phyloP scores from a whole-genome alignment of 805 yeast species.

The Hermanozyma aechmeae region DNA sequence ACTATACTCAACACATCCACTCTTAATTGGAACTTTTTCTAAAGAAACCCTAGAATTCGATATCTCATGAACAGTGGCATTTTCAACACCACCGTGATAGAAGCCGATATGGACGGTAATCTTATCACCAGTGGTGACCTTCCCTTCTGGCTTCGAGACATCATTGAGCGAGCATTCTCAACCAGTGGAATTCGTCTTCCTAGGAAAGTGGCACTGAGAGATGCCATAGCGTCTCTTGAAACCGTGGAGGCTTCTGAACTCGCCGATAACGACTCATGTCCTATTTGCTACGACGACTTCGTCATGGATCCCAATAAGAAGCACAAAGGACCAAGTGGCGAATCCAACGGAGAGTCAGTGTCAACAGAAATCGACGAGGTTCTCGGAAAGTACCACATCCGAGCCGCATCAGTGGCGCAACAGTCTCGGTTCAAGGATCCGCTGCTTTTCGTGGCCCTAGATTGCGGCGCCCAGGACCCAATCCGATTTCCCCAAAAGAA shows the following conservation, averaged over 20 bases:
- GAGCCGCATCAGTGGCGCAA: too few species aligned
- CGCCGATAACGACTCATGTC: slow-evolving; percentile 20
- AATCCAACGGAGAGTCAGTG: too few species aligned
- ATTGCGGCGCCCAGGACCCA: slow-evolving; percentile 3
- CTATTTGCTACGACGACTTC: slow-evolving; percentile 32
- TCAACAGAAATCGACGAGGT: too few species aligned
- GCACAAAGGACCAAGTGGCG: too few species aligned
- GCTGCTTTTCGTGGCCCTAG: slow-evolving; percentile 7
- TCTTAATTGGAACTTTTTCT: too few species aligned
- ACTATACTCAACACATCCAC: too few species aligned
- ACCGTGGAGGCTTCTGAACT: slow-evolving; percentile 12
- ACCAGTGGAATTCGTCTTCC: slow-evolving; percentile 17
- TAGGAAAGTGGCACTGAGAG: slow-evolving; percentile 25
- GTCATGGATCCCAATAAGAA: slow-evolving; percentile 8
- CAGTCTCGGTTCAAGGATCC: slow-evolving; percentile 8
- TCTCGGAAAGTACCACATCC: too few species aligned
- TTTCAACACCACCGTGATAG: slow-evolving; percentile 7
- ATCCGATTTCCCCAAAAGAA: slow-evolving; percentile 6
- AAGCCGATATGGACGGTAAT: slow-evolving; percentile 10
- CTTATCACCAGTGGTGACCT: slow-evolving; percentile 6
- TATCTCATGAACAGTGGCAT: slow-evolving; percentile 5
- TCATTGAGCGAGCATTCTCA: slow-evolving; percentile 23
- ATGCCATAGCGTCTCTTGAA: slow-evolving; percentile 26
- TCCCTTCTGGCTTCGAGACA: slow-evolving; percentile 12
- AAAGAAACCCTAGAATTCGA: too few species aligned